Base-by-base conservation (phyloP, 352 stramenopile species). In the Thalassiosira delicatula region DNA sequence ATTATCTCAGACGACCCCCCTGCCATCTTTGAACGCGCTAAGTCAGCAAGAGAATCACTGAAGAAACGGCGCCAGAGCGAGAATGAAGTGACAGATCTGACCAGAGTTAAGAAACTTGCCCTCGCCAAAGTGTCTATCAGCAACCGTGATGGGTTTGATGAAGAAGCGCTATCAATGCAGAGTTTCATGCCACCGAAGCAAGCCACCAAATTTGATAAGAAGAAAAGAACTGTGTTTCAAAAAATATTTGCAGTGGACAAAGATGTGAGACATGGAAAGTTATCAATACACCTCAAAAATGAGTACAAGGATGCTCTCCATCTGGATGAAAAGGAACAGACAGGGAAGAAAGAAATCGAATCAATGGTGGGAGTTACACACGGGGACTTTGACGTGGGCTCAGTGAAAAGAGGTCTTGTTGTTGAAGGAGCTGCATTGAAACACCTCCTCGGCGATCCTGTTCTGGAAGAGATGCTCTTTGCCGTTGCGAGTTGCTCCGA, bases 341-440 rank as follows among this genome's bases (percentile, higher is more conserved):
- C 21, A 35, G 67, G 66, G 3, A 78, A 78, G 37, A 62, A 74
- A 23, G 70, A 76, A 44, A 76, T 83, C 37, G 63, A 80, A 71
- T 60, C 71, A 37, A 81, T 78, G 65, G 30, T 81, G 9, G 80
- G 73, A 40, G 42, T 53, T 14, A n/a, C 68, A 32, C 90, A 46
- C 14, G 79, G 69, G 56, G 80, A 76, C 56, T 85, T 87, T 40
- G 73, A 85, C 74, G 62, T 77, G 4, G 70, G 53, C 19, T 70
- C 71, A 27, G 68, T 82, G 1, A 79, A 81, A 49, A 76, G 95
- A 75, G 95, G 95, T 12, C 89, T 98, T 27, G 93, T 98, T 21
- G 97, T 98, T 51, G 96, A 98, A 87, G 96, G 96, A 19, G 91
- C 93, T 75, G 95, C 96, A 35, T 88, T 99, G 53, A 89, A 94